phyloP scores from a whole-genome alignment of 108 stramenopile genomes.

The Cylindrotheca closterium region DNA sequence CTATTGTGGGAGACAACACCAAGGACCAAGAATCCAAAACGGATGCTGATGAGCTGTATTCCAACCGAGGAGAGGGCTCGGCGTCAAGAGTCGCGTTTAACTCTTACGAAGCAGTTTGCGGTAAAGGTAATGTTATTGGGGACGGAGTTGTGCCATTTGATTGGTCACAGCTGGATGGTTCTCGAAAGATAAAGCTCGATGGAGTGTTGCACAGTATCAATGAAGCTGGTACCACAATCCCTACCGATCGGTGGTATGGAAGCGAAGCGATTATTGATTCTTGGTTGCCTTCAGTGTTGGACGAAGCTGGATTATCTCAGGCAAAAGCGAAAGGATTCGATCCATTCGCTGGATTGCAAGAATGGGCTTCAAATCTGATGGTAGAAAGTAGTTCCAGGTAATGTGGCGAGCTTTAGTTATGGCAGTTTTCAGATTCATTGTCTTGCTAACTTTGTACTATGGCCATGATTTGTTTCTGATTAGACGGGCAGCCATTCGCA shows the following conservation, averaged over 20 bases:
- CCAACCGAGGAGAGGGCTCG: conserved; percentile 41
- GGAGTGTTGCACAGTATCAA: conserved; percentile 89
- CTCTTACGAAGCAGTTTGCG: conserved; percentile 84
- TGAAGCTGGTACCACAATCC: conserved; percentile 67
- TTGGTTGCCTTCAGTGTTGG: conserved; percentile 41
- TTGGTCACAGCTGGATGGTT: conserved; percentile 65
- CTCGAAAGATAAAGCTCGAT: conserved; percentile 46
- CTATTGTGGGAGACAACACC: conserved; percentile 48
- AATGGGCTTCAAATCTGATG: not conserved
- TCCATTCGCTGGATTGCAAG: not conserved
- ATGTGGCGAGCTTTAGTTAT: too few relatives aligned
- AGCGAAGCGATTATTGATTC: conserved; percentile 67
- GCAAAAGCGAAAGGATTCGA: not conserved
- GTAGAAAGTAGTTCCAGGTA: too few relatives aligned
- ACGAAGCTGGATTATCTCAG: not conserved
- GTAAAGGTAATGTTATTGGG: conserved; percentile 64
- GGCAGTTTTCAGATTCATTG: too few relatives aligned
- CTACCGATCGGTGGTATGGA: conserved; percentile 86
- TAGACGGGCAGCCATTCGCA: too few relatives aligned
- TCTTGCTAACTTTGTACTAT: too few relatives aligned
- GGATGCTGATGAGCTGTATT: conserved; percentile 45
- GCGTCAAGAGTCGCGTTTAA: conserved; percentile 60
- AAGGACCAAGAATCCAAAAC: conserved; percentile 14
- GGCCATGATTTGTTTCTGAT: too few relatives aligned
- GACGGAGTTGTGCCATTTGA: conserved; percentile 87